Evolutionary conservation across 2,329 filamentous ascomycete genomes (phyloP).

Genomic region (Pseudogymnoascus sp.): DNA sequence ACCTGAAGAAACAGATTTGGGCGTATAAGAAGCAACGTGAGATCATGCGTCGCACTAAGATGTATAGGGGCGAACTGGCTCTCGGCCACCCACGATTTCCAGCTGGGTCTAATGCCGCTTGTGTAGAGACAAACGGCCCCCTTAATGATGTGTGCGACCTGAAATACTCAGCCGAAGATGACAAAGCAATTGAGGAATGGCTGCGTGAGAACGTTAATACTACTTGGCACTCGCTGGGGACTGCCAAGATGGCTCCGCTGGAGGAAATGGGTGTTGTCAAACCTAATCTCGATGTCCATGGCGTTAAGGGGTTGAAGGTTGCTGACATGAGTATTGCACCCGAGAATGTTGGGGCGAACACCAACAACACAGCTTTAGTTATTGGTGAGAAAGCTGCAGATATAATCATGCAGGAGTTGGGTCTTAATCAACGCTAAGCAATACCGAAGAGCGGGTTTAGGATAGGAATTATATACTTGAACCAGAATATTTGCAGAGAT

Average conservation of each 20-base stretch:
- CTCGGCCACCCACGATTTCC: slow-evolving; percentile 37
- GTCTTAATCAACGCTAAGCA: slow-evolving; percentile 16
- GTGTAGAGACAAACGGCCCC: slow-evolving; percentile 27
- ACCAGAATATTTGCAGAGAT: not conserved
- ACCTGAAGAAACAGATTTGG: slow-evolving; percentile 48
- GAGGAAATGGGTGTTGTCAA: slow-evolving; percentile 37
- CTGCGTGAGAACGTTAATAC: slow-evolving; percentile 36
- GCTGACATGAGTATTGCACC: slow-evolving; percentile 36
- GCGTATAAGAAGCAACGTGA: slow-evolving; percentile 56
- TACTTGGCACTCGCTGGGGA: slow-evolving; percentile 38
- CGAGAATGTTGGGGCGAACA: slow-evolving; percentile 39
- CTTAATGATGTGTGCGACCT: slow-evolving; percentile 34
- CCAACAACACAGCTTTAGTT: slow-evolving; percentile 40
- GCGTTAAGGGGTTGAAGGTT: slow-evolving; percentile 36
- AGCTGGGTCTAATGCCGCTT: slow-evolving; percentile 33
- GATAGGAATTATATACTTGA: not conserved
- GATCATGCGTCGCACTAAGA: slow-evolving; percentile 46
- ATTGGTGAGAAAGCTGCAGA: slow-evolving; percentile 38
- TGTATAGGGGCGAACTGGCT: slow-evolving; percentile 40
- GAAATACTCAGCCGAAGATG: slow-evolving; percentile 29
- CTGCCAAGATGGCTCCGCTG: slow-evolving; percentile 35
- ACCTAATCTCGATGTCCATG: slow-evolving; percentile 36
- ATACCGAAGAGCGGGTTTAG: not conserved
- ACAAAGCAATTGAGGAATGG: slow-evolving; percentile 37
- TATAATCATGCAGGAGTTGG: slow-evolving; percentile 36